Conservation (phyloP, 768 basidiomycete species). For the Rhodotorula paludigena region DNA sequence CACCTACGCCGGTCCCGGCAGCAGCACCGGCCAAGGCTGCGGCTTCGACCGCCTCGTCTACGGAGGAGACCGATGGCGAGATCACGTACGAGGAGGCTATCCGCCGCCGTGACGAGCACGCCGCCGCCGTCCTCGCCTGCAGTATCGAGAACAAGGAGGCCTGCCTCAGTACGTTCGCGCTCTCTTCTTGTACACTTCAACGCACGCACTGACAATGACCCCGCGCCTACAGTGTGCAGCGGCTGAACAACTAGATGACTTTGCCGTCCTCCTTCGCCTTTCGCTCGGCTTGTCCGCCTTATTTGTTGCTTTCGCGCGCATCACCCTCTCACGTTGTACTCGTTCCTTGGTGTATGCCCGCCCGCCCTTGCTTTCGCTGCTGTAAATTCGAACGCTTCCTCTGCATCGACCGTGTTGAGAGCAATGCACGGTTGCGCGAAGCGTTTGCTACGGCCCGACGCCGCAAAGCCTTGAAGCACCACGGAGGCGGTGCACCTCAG, state of each 20-base stretch:
- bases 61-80: conserved; percentile 47
- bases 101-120: conserved; percentile 64
- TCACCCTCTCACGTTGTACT: background rate
- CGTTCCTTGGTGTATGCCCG: background rate
- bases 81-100: conserved; percentile 62
- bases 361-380: too few species aligned
- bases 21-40: conserved; percentile 53
- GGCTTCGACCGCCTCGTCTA: conserved; percentile 18
- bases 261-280: background rate
- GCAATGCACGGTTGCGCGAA: too few species aligned
- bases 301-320: background rate
- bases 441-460: too few species aligned
- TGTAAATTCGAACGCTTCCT: background rate
- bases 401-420: background rate
- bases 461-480: too few species aligned
- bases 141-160: conserved; percentile 91
- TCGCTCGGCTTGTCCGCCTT: too few species aligned
- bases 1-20: conserved; percentile 41
- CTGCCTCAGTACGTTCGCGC: conserved; percentile 67
- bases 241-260: background rate
- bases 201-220: background rate
- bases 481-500: too few species aligned
- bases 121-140: conserved; percentile 74
- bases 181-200: background rate
- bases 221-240: conserved; percentile 2